These are phyloP conservation scores for Persicaria maculosa DNA, from an alignment of 148 eudicot genomes.

Conservation along the genomic window DNA sequence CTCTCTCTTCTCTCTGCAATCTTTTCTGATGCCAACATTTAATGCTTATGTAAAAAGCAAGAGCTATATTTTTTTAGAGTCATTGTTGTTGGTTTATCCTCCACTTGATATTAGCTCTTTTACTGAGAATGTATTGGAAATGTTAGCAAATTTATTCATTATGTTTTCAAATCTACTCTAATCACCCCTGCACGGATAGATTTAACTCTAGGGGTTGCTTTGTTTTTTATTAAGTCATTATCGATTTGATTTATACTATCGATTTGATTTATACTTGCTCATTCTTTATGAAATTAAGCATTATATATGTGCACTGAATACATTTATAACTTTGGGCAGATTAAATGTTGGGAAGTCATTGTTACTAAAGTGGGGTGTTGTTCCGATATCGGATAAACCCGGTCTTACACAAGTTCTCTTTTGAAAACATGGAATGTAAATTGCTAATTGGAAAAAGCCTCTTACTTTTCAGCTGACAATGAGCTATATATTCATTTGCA, in stretches of 20 bases:
- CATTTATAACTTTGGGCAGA: constrained; percentile 46
- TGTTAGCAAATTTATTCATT: not conserved
- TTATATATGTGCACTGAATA: not conserved
- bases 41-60: too few relatives aligned
- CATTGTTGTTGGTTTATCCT: not conserved
- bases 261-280: not conserved
- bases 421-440: constrained; percentile 11
- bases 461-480: not conserved
- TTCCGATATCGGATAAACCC: constrained; percentile 92
- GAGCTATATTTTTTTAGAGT: not conserved
- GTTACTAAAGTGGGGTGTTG: constrained; percentile 93
- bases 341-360: constrained; percentile 98
- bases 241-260: too few relatives aligned
- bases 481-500: constrained; percentile 35
- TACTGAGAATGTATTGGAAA: not conserved
- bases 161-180: not conserved
- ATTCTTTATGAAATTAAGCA: not conserved
- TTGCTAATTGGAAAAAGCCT: not conserved
- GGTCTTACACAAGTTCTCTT: constrained; percentile 83
- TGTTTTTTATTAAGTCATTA: not conserved
- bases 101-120: not conserved
- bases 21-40: not conserved
- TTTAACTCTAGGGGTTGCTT: not conserved
- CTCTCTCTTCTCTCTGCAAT: not conserved
- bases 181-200: not conserved